Evolutionary conservation across 768 basidiomycete genomes (phyloP), one percentile per base, ranked within the genome.

Genomic region (Lentinula sp.): DNA sequence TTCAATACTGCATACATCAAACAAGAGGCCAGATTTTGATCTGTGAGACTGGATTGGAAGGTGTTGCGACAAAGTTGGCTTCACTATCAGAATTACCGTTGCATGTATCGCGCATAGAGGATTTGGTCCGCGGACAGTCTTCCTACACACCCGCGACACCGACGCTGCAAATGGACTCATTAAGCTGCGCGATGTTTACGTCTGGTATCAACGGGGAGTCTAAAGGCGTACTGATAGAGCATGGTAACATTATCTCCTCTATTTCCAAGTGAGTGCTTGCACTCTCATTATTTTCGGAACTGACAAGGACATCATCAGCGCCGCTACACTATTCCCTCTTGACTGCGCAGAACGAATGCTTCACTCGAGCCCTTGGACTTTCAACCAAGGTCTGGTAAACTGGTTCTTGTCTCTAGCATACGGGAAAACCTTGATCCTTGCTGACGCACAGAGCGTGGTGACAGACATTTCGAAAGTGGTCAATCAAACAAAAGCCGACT

Each of bases 291-390:
- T 6, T 41, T 36, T 15, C 61, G 43, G 4, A 45, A 16, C 43
- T 45, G 10, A 45, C n/a, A 5, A 6, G 6, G 6, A 45, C 15
- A 45, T 45, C 43, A 16, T 45, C 6, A 45, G 43, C 43, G 15
- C 43, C 15, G 43, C 43, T 15, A 45, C 43, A 15, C 6, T 45
- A 18, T 45, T 18, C 43, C 43, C n/a, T 45, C 43, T 45, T 6
- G 3, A 45, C 43, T 13, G 15, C 43, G 15, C 16, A 45, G 15
- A 16, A 16, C 13, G 43, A 18, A 45, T 45, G 43, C 43, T 73
- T 64, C 71, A 68, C 15, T 70, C 66, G 1, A 50, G 69, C 28
- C 70, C 69, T 3, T 74, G 72, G 49, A 68, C 70, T 2, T 74
- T 72, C 32, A 73, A 65, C 48, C 57, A 63, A 16, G 63, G 59